Base-by-base conservation (phyloP, 2,329 filamentous ascomycete species). In the Magnaporthales sp. region DNA sequence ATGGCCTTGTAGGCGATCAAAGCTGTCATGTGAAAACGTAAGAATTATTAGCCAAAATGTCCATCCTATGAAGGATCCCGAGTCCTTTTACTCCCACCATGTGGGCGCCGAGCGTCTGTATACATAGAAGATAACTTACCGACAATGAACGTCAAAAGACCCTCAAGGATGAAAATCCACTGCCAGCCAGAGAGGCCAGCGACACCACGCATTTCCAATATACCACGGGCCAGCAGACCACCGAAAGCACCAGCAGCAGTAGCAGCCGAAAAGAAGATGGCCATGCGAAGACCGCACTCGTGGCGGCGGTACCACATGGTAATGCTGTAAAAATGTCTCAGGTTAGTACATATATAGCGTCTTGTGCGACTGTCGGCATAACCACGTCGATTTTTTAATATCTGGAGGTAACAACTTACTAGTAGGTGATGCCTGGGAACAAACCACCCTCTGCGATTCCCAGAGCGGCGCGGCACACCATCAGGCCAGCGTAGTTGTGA, bases 191-290 rank as follows among this genome's bases (percentile, higher is more conserved):
- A 78, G 6, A 84, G 75, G 0, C 84, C 84, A 0, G 83, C 88
- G 0, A 89, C 73, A 0, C 89, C 89, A 64, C 88, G 80, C 88
- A 92, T 91, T 66, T 89, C 84, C 9, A 82, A 82, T 67, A 92
- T 92, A 0, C 81, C 89, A 56, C 86, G 90, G 0, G 90, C 90
- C 1, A 92, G 79, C 2, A 92, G 80, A 4, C 90, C 90, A 69
- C 88, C 89, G 70, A 92, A 92, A 0, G 89, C 91, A 0, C 92
- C 92, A 0, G 91, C 91, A 0, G 95, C 80, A 0, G 92, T 91
- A 0, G 91, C 91, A 0, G 91, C 91, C 0, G 89, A 91, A 80
- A 94, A 96, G 82, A 95, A 94, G 65, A 93, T 84, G 1, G 91
- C 91, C 68, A 83, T 81, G 0, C 84, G 78, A 26, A 84, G 74